These are phyloP conservation scores for Cymbopogon flexuosus DNA, from an alignment of 202 grass and related monocot species.

Conservation along the genomic window DNA sequence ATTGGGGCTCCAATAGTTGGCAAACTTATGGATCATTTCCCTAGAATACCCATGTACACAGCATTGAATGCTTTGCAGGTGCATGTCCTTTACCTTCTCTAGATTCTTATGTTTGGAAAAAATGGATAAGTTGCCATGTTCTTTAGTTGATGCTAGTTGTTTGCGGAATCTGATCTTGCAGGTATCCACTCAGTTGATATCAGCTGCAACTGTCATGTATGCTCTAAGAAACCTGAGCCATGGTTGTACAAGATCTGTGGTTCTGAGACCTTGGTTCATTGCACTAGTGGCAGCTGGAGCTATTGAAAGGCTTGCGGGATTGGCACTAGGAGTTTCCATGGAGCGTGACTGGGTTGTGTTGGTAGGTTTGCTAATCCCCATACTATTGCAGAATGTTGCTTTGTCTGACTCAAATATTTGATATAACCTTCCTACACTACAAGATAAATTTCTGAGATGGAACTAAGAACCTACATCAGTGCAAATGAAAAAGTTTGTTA, in stretches of 20 bases:
- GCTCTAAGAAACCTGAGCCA: slow-evolving; percentile 49
- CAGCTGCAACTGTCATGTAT: slow-evolving; percentile 79
- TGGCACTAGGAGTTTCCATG: slow-evolving; percentile 82
- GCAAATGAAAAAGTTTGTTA: background rate
- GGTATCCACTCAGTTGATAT: slow-evolving; percentile 84
- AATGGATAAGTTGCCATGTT: background rate
- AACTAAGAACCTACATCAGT: background rate
- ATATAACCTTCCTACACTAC: background rate
- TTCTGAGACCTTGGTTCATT: slow-evolving; percentile 93
- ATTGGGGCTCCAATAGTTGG: slow-evolving; percentile 78
- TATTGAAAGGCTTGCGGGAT: slow-evolving; percentile 81
- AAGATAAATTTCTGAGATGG: background rate
- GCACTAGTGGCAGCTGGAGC: slow-evolving; percentile 63
- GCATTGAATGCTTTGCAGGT: slow-evolving; percentile 88
- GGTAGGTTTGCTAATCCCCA: slow-evolving; percentile 50
- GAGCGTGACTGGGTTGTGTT: slow-evolving; percentile 94
- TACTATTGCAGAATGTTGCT: background rate
- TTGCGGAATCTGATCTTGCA: slow-evolving; percentile 41
- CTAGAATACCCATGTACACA: slow-evolving; percentile 77
- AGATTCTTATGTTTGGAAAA: slow-evolving; percentile 11
- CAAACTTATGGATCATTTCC: slow-evolving; percentile 92
- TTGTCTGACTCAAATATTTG: background rate
- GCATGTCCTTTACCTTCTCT: slow-evolving; percentile 25
- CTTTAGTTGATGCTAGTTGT: background rate
- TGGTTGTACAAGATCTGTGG: slow-evolving; percentile 50